phyloP scores from a whole-genome alignment of 2,329 filamentous ascomycete species.

The Verticillium albo-atrum region DNA sequence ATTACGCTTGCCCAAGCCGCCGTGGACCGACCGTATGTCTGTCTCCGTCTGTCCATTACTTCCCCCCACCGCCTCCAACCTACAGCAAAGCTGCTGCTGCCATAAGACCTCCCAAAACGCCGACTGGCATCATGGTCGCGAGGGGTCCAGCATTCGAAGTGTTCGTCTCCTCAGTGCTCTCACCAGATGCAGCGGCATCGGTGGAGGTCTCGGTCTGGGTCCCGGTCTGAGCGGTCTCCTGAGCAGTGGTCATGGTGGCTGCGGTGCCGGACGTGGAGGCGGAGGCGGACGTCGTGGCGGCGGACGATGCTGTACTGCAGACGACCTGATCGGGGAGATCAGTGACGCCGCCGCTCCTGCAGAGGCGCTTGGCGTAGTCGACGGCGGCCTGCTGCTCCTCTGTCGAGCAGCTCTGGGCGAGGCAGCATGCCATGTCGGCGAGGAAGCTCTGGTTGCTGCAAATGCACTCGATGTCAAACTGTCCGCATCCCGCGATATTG shows the following conservation, averaged over 20 bases:
- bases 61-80: not conserved
- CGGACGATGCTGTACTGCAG: slow-evolving; percentile 21
- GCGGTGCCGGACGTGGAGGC: slow-evolving; percentile 1
- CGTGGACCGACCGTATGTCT: not conserved
- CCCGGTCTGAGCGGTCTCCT: slow-evolving; percentile 16
- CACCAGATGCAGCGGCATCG: not conserved
- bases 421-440: slow-evolving; percentile 35
- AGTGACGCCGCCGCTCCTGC: slow-evolving; percentile 27
- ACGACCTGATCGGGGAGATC: slow-evolving; percentile 28
- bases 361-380: slow-evolving; percentile 31
- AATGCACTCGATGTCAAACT: slow-evolving; percentile 34
- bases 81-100: slow-evolving; percentile 7
- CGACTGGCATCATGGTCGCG: slow-evolving; percentile 6
- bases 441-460: slow-evolving; percentile 36
- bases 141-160: slow-evolving; percentile 6
- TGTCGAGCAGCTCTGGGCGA: slow-evolving; percentile 26
- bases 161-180: not conserved
- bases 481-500: slow-evolving; percentile 31
- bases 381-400: slow-evolving; percentile 28
- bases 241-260: slow-evolving; percentile 13
- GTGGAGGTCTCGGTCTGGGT: not conserved
- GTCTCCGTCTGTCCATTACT: not conserved
- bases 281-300: slow-evolving; percentile 1
- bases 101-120: slow-evolving; percentile 8
- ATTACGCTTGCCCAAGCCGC: not conserved